Conservation (phyloP, 1,284 basidiomycete genomes). For the Fomitopsis schrenkii region DNA sequence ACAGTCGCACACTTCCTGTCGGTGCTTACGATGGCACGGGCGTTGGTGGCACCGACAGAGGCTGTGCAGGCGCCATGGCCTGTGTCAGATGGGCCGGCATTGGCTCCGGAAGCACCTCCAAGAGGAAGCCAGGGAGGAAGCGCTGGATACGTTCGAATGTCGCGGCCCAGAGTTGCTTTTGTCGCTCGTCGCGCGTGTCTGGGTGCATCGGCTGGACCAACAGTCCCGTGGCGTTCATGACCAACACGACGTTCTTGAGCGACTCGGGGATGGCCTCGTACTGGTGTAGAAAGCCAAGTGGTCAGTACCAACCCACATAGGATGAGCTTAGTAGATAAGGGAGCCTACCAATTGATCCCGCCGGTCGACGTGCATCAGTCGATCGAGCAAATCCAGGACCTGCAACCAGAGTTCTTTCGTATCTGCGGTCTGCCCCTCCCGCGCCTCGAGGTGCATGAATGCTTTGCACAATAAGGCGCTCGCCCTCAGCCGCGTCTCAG, state of each 20-base stretch:
- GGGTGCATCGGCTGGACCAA: conserved; percentile 67
- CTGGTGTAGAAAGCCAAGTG: conserved; percentile 35
- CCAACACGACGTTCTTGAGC: conserved; percentile 93
- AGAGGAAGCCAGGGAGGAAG: conserved; percentile 86
- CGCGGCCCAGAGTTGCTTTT: conserved; percentile 77
- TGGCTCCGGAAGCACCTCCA: conserved; percentile 51
- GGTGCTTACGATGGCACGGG: not conserved
- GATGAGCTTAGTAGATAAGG: conserved; percentile 9
- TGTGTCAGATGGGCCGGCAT: conserved; percentile 30
- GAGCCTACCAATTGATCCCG: conserved; percentile 80
- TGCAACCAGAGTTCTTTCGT: conserved; percentile 85
- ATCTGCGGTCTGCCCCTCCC: conserved; percentile 65
- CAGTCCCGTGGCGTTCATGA: conserved; percentile 88
- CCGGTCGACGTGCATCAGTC: conserved; percentile 83
- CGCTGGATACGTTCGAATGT: conserved; percentile 83
- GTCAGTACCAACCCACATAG: not conserved
- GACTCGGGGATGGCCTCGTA: conserved; percentile 95
- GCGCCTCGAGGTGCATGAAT: conserved; percentile 90
- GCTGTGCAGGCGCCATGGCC: not conserved
- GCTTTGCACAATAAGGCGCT: conserved; percentile 90
- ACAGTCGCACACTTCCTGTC: not conserved
- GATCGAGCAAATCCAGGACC: conserved; percentile 88
- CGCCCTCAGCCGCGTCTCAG: conserved; percentile 85
- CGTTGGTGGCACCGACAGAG: not conserved
- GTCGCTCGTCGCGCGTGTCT: conserved; percentile 57